These are phyloP conservation scores for Chlamydomonas schloesseri DNA, from an alignment of 139 green algal species.

Conservation along the genomic window DNA sequence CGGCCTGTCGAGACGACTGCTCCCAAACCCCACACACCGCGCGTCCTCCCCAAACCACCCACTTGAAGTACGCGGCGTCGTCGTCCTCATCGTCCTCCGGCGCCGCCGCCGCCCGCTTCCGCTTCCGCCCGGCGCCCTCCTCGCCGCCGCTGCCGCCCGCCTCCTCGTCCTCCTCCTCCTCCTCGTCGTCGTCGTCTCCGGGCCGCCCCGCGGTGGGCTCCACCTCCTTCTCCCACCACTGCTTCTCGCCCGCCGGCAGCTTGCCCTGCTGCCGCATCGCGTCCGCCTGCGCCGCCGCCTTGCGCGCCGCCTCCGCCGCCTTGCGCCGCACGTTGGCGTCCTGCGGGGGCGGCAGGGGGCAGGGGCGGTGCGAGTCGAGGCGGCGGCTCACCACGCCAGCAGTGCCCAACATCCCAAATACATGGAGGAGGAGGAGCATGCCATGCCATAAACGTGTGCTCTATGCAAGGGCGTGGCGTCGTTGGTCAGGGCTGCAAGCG, in stretches of 20 bases:
- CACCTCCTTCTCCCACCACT: conserved; percentile 69
- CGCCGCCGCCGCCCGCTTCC: background rate
- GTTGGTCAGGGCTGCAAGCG: no score
- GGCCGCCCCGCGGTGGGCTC: background rate
- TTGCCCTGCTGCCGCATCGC: conserved; percentile 1
- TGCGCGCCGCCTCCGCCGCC: conserved; percentile 37
- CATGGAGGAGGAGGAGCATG: no score
- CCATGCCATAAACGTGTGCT: no score
- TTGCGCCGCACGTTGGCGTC: conserved; percentile 80
- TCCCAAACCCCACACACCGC: background rate
- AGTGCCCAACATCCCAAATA: no score
- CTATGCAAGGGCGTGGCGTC: no score
- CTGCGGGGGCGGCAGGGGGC: background rate
- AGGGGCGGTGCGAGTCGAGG: background rate
- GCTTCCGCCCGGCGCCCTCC: background rate
- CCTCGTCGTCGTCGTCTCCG: conserved; percentile 38
- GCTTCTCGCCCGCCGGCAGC: conserved; percentile 40
- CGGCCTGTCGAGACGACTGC: no score
- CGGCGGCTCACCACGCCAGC: no score
- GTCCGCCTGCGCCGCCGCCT: conserved; percentile 3
- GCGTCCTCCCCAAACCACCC: background rate
- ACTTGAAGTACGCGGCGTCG: conserved; percentile 75
- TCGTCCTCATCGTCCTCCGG: conserved; percentile 69
- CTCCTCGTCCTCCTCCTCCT: conserved; percentile 35
- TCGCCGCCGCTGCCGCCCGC: conserved; percentile 10